Conservation (phyloP, 306 rosid species). For the Lablab purpureus region DNA sequence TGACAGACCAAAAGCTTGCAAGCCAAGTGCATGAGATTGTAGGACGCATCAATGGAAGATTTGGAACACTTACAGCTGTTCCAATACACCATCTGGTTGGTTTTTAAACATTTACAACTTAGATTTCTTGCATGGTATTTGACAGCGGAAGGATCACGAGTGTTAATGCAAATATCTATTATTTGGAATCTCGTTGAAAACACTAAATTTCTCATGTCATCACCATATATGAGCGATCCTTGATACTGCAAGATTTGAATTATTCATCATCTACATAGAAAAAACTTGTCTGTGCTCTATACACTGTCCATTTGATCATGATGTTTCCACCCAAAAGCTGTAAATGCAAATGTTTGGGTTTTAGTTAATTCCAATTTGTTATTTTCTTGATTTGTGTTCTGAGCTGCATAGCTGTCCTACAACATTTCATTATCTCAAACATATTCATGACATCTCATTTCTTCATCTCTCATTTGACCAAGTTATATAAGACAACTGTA, state of each 20-base stretch:
- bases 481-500: background rate
- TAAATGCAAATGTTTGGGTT: background rate
- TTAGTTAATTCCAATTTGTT: background rate
- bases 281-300: background rate
- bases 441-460: background rate
- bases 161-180: background rate
- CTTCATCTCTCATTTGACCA: background rate
- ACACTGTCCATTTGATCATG: background rate
- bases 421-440: background rate
- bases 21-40: slow-evolving; percentile 99
- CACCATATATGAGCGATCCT: slow-evolving; percentile 17
- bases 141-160: background rate
- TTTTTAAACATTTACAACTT: slow-evolving; percentile 42
- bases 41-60: slow-evolving; percentile 97
- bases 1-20: slow-evolving; percentile 93
- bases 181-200: slow-evolving; percentile 9
- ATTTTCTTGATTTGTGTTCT: background rate
- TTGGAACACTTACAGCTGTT: slow-evolving; percentile 94
- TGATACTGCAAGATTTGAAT: background rate
- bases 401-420: background rate
- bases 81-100: slow-evolving; percentile 98
- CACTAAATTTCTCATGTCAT: background rate
- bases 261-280: background rate
- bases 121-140: slow-evolving; percentile 22
- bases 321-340: background rate